Base-by-base conservation (phyloP, 495 filamentous ascomycete genomes). In the Penicillium subrubescens region DNA sequence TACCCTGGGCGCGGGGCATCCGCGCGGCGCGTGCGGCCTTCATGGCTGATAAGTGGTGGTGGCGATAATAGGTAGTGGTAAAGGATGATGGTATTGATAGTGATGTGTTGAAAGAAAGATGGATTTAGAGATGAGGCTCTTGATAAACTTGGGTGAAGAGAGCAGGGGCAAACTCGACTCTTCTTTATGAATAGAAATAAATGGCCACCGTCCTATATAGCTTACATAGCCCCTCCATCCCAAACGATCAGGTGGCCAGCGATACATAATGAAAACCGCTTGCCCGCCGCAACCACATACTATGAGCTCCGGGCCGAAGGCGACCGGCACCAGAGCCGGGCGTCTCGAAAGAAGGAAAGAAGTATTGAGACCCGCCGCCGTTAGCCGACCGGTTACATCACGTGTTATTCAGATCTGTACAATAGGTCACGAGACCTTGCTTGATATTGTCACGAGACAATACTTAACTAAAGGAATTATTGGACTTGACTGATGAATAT, bases 211-310 rank as follows among this genome's bases (percentile, higher is more conserved):
- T 52, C 14, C 48, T 52, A 52, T 52, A 52, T 52, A 52, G 48
- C 48, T 52, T 88, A 19, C 53, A 29, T 56, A 34, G 31, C 51
- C 29, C 31, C 53, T 34, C 53, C 53, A 56, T 34, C 33, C 53
- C 17, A 23, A n/a, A 6, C 8, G 53, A 54, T 56, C 53, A 56
- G 29, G 53, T 56, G 53, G 53, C 33, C 53, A 56, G 19, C 53
- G 6, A 29, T 37, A 21, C 44, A 48, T 48, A 48, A 93, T 77
- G 83, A 90, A 37, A 90, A 92, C 69, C 92, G 92, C 74, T 85
- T 84, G 75, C 89, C 92, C 68, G 87, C 89, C 19, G 86, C 83
- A 59, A 77, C 12, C 7, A 39, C 53, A 54, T 54, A 34, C 50
- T 27, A 27, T 35, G 35, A 4, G 12, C 23, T 56, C 53, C 53